phyloP scores from a whole-genome alignment of 2,329 filamentous ascomycete species.

The Hypoxylon sp. region DNA sequence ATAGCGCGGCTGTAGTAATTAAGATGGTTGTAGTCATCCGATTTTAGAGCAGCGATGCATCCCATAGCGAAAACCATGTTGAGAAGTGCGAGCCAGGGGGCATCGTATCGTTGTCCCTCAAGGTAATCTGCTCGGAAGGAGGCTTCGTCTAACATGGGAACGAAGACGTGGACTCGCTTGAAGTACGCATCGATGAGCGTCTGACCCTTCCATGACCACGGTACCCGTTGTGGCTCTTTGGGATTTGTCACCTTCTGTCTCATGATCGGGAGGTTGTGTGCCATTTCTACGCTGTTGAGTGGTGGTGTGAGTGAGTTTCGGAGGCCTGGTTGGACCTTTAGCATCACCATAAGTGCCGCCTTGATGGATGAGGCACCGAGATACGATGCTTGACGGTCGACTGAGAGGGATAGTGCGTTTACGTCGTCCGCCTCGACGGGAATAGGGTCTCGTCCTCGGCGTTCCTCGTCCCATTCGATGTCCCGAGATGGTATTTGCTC shows the following conservation, averaged over 20 bases:
- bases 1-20: constrained; percentile 79
- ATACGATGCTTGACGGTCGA: constrained; percentile 75
- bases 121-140: constrained; percentile 77
- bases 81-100: constrained; percentile 78
- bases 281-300: constrained; percentile 64
- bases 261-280: constrained; percentile 62
- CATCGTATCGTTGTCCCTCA: constrained; percentile 73
- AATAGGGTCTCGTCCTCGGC: constrained; percentile 67
- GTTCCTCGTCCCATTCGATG: constrained; percentile 77
- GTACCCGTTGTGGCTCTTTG: constrained; percentile 65
- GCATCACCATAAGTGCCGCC: constrained; percentile 80
- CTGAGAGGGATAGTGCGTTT: constrained; percentile 74
- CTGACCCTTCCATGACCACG: constrained; percentile 76
- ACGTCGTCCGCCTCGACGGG: constrained; percentile 79
- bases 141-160: constrained; percentile 81
- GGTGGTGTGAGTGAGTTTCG: constrained; percentile 63
- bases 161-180: constrained; percentile 78
- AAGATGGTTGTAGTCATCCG: constrained; percentile 76
- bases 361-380: constrained; percentile 82
- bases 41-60: constrained; percentile 76
- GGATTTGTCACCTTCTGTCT: constrained; percentile 61
- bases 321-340: constrained; percentile 67
- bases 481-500: constrained; percentile 79
- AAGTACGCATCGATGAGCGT: constrained; percentile 83
- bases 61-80: constrained; percentile 85